These are phyloP conservation scores for Diutina pseudorugosa DNA, from an alignment of 1,139 yeast species.

Conservation along the genomic window DNA sequence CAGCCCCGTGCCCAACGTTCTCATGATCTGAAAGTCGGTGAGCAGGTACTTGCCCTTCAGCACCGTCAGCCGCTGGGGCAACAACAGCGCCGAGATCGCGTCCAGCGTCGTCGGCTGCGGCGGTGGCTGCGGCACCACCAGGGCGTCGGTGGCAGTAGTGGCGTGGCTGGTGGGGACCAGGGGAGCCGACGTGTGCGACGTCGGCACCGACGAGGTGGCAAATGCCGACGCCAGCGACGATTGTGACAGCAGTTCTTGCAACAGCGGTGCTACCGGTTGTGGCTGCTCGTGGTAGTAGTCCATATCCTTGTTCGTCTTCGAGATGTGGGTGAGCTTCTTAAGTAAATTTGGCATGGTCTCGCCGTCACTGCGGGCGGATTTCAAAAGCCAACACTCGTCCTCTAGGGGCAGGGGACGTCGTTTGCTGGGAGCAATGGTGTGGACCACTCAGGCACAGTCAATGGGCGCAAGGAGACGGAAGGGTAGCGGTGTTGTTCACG, in stretches of 20 bases:
- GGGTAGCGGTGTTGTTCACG: not conserved
- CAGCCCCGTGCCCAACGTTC: conserved; percentile 51
- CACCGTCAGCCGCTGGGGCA: conserved; percentile 8
- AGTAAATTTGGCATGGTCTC: conserved; percentile 3
- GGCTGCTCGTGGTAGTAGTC: not conserved
- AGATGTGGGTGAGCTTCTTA: conserved; percentile 1
- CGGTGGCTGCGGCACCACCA: not conserved
- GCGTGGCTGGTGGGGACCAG: not conserved
- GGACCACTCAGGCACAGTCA: not conserved
- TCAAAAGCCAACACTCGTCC: not conserved
- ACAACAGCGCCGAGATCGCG: conserved; percentile 3
- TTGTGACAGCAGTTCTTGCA: not conserved
- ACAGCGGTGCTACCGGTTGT: not conserved
- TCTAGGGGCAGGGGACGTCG: not conserved
- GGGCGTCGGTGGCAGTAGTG: not conserved
- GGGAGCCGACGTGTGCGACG: not conserved
- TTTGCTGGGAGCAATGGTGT: not conserved
- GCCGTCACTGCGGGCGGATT: not conserved
- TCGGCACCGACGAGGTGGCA: not conserved
- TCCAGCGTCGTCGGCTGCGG: not conserved
- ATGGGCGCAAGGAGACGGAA: not conserved
- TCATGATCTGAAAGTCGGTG: conserved; percentile 38
- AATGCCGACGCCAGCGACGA: not conserved
- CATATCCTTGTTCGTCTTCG: not conserved
- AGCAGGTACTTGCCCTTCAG: conserved; percentile 46